phyloP scores from a whole-genome alignment of 768 basidiomycete genomes.

The Mycena galopus region DNA sequence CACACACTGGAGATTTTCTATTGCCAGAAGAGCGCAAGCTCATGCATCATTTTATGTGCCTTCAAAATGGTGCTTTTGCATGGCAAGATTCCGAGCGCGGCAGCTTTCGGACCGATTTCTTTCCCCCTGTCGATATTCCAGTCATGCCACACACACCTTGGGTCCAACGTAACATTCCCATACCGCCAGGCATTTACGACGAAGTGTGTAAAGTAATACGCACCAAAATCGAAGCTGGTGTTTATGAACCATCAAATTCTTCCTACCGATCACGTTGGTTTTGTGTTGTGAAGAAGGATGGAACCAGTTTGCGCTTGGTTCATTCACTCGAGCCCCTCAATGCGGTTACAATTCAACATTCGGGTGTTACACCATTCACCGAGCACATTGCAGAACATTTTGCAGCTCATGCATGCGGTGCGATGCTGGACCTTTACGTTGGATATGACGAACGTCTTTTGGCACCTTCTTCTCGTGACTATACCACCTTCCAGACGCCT shows the following conservation, averaged over 20 bases:
- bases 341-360: too few relatives aligned
- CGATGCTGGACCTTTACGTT: constrained; percentile 38
- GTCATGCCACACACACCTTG: too few relatives aligned
- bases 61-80: too few relatives aligned
- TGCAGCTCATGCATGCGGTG: constrained; percentile 7
- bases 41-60: neutral
- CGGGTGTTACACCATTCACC: too few relatives aligned
- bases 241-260: constrained; percentile 31
- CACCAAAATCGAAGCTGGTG: constrained; percentile 17
- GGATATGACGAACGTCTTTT: constrained; percentile 46
- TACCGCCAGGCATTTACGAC: constrained; percentile 40
- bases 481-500: constrained; percentile 50
- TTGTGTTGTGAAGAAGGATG: constrained; percentile 36
- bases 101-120: too few relatives aligned
- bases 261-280: constrained; percentile 32
- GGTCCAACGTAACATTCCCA: too few relatives aligned
- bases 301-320: constrained; percentile 32
- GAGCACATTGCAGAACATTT: constrained; percentile 24
- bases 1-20: neutral
- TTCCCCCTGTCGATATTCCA: too few relatives aligned
- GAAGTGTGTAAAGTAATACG: constrained; percentile 18
- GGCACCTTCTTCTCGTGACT: constrained; percentile 40
- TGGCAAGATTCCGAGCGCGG: too few relatives aligned
- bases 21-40: neutral
- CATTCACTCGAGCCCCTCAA: constrained; percentile 40